Base-by-base conservation (phyloP, 768 basidiomycete species). In the Nidula microcarpa region DNA sequence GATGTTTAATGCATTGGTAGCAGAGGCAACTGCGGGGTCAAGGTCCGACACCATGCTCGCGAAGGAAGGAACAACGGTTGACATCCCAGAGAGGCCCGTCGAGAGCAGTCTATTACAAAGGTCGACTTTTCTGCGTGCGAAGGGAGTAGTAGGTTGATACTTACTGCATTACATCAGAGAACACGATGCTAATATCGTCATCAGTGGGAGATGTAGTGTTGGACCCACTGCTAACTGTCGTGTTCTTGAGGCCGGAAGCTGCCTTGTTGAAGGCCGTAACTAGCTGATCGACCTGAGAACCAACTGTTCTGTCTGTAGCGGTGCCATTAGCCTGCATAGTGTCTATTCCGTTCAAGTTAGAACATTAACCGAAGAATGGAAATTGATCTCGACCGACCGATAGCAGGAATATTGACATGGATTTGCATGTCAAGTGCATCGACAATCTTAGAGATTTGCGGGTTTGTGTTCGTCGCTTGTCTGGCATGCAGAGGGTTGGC, bases 401-500 rank as follows among this genome's bases (percentile, higher is more conserved):
- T 62, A 39, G 49, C 60, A 41, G 62, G 62, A 13, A 65, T 58
- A 33, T 50, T 54, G 18, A 57, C 33, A 50, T 62, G 68, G 30
- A 65, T 52, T 23, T 33, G 43, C 14, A 52, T 33, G n/a, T 65
- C 62, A 35, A 73, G 62, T 3, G n/a, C 35, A 47, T 64, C 64
- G 53, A 73, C 53, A 33, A 65, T 60, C 23, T 55, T 47, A 30
- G 55, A 51, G 52, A 72, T 70, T 5, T 60, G 62, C 14, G 58
- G 41, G 44, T 70, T 71, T 46, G 69, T 72, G 55, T 71, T 72
- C 18, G 65, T 62, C 34, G 62, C 41, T 58, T 71, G 69, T 51
- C 70, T 65, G 41, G 57, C 43, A 37, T 47, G 35, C 51, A 72
- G 60, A 34, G 63, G 63, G 49, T 63, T 66, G 37, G 69, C 71